Conservation (phyloP, 2,329 filamentous ascomycete genomes). For the Xylaria sp. region DNA sequence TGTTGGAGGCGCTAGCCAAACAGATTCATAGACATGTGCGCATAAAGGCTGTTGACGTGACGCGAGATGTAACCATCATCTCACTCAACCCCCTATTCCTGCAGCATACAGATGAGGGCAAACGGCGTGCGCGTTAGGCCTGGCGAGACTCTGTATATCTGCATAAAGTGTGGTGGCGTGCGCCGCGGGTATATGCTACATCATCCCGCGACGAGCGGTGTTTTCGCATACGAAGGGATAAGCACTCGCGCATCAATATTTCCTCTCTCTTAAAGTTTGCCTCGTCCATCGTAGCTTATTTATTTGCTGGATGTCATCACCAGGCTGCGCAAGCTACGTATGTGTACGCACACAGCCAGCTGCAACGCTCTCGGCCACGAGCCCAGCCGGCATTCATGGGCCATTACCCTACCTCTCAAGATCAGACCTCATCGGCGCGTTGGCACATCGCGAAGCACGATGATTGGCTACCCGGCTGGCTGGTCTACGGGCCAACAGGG, state of each 20-base stretch:
- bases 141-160: neutral
- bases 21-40: no score
- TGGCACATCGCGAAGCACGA: neutral
- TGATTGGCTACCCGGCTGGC: slow-evolving; percentile 5
- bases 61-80: slow-evolving; percentile 2
- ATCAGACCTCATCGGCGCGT: neutral
- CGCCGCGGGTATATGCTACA: neutral
- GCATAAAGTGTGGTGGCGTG: neutral
- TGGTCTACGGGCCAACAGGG: neutral
- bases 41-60: neutral
- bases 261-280: neutral
- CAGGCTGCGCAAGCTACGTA: slow-evolving; percentile 1
- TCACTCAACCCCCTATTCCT: neutral
- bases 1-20: neutral
- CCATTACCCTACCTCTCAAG: slow-evolving; percentile 7
- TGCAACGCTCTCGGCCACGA: neutral
- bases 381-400: neutral
- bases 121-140: neutral
- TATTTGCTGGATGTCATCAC: slow-evolving; percentile 1
- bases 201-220: neutral
- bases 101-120: neutral
- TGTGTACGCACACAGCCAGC: neutral
- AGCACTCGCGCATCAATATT: neutral
- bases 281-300: neutral
- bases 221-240: neutral